Base-by-base conservation (phyloP, 352 stramenopile species). In the Phytopythium ostracodes region DNA sequence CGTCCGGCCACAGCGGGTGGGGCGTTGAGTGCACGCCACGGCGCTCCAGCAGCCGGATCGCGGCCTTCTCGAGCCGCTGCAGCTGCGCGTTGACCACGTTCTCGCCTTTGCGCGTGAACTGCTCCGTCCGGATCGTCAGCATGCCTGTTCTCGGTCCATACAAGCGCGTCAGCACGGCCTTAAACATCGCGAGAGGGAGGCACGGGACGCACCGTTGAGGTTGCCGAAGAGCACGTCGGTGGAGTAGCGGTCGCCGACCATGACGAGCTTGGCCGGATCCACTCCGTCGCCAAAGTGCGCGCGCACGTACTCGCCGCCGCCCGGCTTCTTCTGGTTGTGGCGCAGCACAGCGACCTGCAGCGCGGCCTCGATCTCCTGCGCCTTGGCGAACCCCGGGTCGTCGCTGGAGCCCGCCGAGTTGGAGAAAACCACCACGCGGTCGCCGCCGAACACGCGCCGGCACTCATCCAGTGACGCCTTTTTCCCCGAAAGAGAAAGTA, bases 191-290 rank as follows among this genome's bases (percentile, higher is more conserved):
- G n/a, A n/a, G n/a, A n/a, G n/a, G n/a, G n/a, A n/a, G n/a, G n/a
- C n/a, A n/a, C n/a, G n/a, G n/a, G n/a, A n/a, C n/a, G n/a, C n/a
- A n/a, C n/a, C 87, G 71, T 98, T 82, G 2, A 98, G 73, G 69
- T 99, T 99, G 29, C 96, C 97, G 75, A 99, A 99, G 15, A 99
- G 84, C 49, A 99, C 82, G 78, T 99, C 97, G 0, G 96, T 99
- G 51, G 98, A 92, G 63, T 99, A 91, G 46, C 97, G 82, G 77
- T 99, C 97, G 20, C 97, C 97, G 53, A 99, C 89, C 77, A 99
- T 97, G 57, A 98, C 93, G 31, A 99, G 78, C 60, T 81, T 74
- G 29, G 91, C 38, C 6, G 79, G 79, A n/a, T 87, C 72, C 7
- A 87, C 74, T 22, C 68, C n/a, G 47, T 67, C 61, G n/a, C 52